phyloP scores from a whole-genome alignment of 2,329 filamentous ascomycete genomes.

The Colletotrichum theobromicola region DNA sequence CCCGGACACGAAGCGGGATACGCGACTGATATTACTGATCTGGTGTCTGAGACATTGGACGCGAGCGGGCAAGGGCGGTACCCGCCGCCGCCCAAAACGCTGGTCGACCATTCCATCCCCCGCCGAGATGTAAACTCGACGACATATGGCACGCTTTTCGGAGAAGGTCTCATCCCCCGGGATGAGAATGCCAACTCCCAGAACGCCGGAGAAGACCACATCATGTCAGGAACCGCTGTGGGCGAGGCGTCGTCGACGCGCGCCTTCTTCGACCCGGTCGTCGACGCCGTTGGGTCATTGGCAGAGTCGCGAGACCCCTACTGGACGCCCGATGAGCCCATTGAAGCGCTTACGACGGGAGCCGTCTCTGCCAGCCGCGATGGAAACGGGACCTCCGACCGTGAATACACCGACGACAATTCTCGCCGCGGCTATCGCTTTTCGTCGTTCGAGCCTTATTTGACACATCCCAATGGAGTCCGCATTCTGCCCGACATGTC shows the following conservation, averaged over 20 bases:
- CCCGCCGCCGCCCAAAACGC: background rate
- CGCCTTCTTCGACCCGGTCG: background rate
- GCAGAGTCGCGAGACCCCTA: background rate
- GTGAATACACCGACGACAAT: background rate
- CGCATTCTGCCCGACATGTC: constrained; percentile 42
- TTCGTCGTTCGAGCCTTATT: constrained; percentile 30
- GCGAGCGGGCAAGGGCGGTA: background rate
- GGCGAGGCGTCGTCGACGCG: background rate
- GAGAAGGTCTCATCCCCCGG: background rate
- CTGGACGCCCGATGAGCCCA: background rate
- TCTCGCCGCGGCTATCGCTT: background rate
- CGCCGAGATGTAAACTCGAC: background rate
- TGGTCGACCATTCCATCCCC: background rate
- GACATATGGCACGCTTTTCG: background rate
- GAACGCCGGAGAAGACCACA: background rate
- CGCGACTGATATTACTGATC: background rate
- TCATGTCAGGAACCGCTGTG: background rate
- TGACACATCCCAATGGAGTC: constrained; percentile 42
- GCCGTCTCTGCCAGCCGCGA: background rate
- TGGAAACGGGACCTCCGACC: background rate
- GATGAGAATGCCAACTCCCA: background rate
- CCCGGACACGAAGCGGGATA: background rate
- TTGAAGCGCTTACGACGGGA: background rate
- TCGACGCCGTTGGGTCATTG: background rate
- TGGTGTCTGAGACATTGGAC: background rate